phyloP scores from a whole-genome alignment of 2,329 filamentous ascomycete genomes.

The Mycosphaerella sp. region DNA sequence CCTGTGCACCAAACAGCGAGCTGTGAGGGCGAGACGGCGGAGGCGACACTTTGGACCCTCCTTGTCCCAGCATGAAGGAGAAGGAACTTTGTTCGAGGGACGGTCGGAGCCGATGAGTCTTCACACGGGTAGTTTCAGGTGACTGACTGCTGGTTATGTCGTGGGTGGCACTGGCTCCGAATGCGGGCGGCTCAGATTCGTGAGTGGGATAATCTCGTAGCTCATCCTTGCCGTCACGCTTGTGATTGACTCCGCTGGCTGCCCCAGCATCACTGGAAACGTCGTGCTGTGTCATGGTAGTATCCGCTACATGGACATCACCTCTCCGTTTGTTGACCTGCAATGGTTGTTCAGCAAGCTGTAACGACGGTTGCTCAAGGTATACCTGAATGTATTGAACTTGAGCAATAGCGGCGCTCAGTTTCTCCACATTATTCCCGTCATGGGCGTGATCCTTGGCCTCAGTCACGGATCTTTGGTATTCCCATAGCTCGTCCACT shows the following conservation, averaged over 20 bases:
- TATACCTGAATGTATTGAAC: constrained; percentile 49
- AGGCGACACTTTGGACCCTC: not conserved
- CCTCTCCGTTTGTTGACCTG: constrained; percentile 2
- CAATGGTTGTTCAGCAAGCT: constrained; percentile 4
- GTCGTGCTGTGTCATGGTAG: not conserved
- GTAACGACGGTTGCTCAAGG: constrained; percentile 37
- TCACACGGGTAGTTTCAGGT: not conserved
- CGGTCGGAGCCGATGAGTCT: constrained; percentile 13
- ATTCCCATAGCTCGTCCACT: constrained; percentile 55
- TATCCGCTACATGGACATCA: not conserved
- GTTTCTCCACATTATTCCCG: constrained; percentile 35
- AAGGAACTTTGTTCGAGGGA: constrained; percentile 22
- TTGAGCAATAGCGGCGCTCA: constrained; percentile 46
- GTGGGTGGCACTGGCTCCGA: constrained; percentile 13
- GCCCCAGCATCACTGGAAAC: not conserved
- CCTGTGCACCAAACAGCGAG: constrained; percentile 20
- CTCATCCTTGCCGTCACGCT: not conserved
- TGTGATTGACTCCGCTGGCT: not conserved
- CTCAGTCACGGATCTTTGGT: constrained; percentile 46
- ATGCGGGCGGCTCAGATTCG: constrained; percentile 14
- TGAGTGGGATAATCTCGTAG: not conserved
- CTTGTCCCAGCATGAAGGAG: constrained; percentile 23
- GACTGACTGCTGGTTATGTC: not conserved
- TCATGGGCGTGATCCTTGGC: constrained; percentile 29
- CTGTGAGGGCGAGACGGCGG: constrained; percentile 3